Conservation (phyloP, 352 stramenopile species). For the Aphanomyces invadans region DNA sequence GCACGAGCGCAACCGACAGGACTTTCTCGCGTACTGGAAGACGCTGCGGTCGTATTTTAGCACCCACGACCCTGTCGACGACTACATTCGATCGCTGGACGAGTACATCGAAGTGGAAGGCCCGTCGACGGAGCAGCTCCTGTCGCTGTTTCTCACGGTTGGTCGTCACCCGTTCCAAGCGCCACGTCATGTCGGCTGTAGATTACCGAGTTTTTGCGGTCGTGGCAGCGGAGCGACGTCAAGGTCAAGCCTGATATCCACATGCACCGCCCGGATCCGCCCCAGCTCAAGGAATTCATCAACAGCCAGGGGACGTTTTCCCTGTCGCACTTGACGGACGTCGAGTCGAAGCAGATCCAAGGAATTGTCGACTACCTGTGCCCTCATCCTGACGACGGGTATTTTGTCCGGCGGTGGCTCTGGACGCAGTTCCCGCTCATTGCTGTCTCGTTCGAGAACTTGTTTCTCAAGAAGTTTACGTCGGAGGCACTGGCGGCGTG, state of each 20-base stretch:
- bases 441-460: conserved; percentile 60
- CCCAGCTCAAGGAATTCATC: conserved; percentile 72
- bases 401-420: conserved; percentile 72
- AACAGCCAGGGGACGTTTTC: conserved; percentile 50
- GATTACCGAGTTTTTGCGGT: conserved; percentile 69
- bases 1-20: conserved; percentile 66
- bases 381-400: conserved; percentile 45
- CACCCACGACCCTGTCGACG: conserved; percentile 66
- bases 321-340: conserved; percentile 39
- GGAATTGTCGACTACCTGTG: conserved; percentile 57
- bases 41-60: conserved; percentile 52
- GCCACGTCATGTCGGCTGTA: neutral
- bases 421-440: conserved; percentile 83
- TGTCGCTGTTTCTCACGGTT: conserved; percentile 56
- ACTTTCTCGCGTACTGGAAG: conserved; percentile 76
- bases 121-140: conserved; percentile 51
- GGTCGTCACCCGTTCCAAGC: neutral
- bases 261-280: conserved; percentile 42
- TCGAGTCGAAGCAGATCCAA: conserved; percentile 45
- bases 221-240: conserved; percentile 49
- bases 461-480: conserved; percentile 35
- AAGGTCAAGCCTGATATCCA: conserved; percentile 23
- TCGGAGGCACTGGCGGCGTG: neutral
- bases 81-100: conserved; percentile 71
- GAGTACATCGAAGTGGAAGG: conserved; percentile 59